Base-by-base conservation (phyloP, 2,329 filamentous ascomycete species). In the Aspergillus aculeatinus region DNA sequence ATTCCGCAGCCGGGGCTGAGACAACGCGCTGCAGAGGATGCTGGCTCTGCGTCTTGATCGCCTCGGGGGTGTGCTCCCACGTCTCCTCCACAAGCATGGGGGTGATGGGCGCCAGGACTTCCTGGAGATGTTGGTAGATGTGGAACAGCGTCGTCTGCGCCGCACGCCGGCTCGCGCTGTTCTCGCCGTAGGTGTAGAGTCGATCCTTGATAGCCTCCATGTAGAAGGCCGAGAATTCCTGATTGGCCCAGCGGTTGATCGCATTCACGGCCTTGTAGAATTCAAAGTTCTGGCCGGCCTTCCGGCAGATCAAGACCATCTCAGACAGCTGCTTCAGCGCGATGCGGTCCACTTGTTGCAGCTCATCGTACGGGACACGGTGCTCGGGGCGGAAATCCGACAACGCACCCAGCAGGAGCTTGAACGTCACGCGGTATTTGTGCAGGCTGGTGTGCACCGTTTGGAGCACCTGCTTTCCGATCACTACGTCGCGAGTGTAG, bases 201-300 rank as follows among this genome's bases (percentile, higher is more conserved):
- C 91, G 84, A 70, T 99, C 95, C 76, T 99, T 99, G 68, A 93
- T 82, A 0, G 90, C 87, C 76, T 99, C 95, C 59, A 99, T 86
- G 74, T 98, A 99, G 75, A 97, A 96, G 0, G 94, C 89, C 0
- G 92, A 97, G 25, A 99, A 83, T 66, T 97, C 91, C 25, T 83
- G 87, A 58, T 87, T 87, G 60, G 96, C 83, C 88, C 93, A 97
- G 63, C 86, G 85, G 75, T 93, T 96, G 64, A 98, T 82, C 4
- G 83, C 77, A 60, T 82, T 86, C 5, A 92, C 81, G 12, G 85
- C 93, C 75, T 87, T 90, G 82, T 92, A 89, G 75, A 96, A 97
- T 70, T 96, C 91, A 71, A 91, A 89, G 27, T 85, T 85, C 39
- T 83, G 77, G 70, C 89, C 92, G 23, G 88, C 83, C 16, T 81